These are phyloP conservation scores for Neurospora sublineolata DNA, from an alignment of 495 filamentous ascomycete species.

Conservation along the genomic window DNA sequence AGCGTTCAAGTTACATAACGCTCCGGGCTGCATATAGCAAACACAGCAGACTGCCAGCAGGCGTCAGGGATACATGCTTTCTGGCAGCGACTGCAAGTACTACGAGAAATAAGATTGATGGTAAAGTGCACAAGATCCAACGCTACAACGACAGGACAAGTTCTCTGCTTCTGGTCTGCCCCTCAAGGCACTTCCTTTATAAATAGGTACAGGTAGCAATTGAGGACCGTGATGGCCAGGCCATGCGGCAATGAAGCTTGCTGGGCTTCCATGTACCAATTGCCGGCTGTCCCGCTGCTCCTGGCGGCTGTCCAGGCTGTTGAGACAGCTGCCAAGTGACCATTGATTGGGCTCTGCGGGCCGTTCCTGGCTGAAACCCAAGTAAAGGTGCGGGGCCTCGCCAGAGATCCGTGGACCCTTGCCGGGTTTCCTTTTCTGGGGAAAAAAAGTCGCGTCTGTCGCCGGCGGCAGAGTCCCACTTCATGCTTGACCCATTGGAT, in stretches of 20 bases:
- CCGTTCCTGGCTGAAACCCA: neutral
- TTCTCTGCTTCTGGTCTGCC: neutral
- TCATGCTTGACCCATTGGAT: neutral
- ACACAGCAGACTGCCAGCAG: neutral
- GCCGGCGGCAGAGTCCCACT: slow-evolving; percentile 1
- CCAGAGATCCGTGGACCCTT: neutral
- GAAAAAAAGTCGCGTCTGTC: neutral
- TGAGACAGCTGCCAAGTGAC: neutral
- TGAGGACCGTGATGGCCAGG: neutral
- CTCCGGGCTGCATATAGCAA: neutral
- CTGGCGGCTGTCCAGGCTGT: neutral
- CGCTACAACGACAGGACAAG: neutral
- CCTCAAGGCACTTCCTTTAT: neutral
- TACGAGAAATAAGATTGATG: neutral
- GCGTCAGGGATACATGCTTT: neutral
- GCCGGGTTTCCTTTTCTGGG: neutral
- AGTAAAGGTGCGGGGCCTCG: neutral
- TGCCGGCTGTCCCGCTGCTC: neutral
- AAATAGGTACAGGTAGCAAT: neutral
- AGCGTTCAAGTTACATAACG: neutral
- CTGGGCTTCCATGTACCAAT: neutral
- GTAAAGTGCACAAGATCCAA: neutral
- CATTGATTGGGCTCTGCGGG: neutral
- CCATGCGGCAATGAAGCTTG: neutral
- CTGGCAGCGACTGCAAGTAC: neutral